A percentile compares a stretch with the other conserved stretches of the same genome.
Conservation (phyloP, 140 eudicot genomes). For the Erigeron philadelphicus region DNA sequence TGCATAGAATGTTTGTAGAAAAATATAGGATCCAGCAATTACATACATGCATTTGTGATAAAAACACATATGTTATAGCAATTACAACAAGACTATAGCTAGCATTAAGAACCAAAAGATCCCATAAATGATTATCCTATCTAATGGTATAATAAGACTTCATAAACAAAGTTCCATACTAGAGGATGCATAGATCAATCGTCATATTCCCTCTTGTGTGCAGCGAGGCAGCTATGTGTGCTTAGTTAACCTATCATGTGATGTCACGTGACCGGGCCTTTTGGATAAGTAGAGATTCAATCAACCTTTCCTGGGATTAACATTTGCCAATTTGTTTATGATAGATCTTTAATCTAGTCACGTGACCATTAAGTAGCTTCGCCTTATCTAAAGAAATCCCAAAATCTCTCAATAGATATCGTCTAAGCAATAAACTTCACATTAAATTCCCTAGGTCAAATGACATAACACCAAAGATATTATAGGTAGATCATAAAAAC, state of each 20-base stretch:
- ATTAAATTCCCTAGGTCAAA: neutral
- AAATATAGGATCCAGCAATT: neutral
- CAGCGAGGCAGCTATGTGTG: no score
- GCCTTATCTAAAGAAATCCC: neutral
- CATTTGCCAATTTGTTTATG: conserved; percentile 10
- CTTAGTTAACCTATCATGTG: no score
- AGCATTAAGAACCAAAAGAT: conserved; percentile 3
- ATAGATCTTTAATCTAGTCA: conserved; percentile 11
- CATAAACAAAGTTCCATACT: conserved; percentile 12
- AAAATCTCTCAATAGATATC: neutral
- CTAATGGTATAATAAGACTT: neutral
- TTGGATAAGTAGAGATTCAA: no score
- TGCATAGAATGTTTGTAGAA: conserved; percentile 16
- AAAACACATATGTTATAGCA: conserved; percentile 4
- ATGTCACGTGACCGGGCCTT: no score
- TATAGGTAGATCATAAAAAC: neutral
- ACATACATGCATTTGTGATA: neutral
- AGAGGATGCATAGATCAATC: conserved; percentile 8
- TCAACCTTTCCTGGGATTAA: neutral
- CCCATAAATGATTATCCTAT: neutral
- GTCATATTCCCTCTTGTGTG: no score
- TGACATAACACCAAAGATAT: neutral
- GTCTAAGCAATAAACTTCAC: no score
- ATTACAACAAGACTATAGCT: neutral
- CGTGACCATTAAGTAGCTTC: neutral